A percentile compares a stretch with the other conserved stretches of the same genome.
Conservation (phyloP, 306 rosid genomes). For the Quercus dentata region DNA sequence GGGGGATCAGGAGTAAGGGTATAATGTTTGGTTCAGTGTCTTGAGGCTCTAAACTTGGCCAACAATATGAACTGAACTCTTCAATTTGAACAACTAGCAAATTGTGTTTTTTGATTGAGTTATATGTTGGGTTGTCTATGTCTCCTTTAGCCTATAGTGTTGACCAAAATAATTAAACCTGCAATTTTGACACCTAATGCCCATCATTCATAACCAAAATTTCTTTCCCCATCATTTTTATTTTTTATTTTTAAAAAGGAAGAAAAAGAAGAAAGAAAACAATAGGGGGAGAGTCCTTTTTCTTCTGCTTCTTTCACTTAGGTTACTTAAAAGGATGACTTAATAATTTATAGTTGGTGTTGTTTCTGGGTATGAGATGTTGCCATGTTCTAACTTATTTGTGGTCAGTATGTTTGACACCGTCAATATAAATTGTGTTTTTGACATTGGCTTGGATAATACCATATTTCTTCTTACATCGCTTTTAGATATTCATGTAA, state of each 20-base stretch:
- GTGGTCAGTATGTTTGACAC: too few relatives aligned
- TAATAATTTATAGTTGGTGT: too few relatives aligned
- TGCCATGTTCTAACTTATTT: too few relatives aligned
- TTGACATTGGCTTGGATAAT: too few relatives aligned
- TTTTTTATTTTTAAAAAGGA: too few relatives aligned
- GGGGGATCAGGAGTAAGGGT: not conserved
- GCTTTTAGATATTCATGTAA: too few relatives aligned
- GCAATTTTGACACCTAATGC: not conserved
- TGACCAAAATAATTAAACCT: not conserved
- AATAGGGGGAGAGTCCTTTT: not conserved
- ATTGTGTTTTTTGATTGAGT: not conserved
- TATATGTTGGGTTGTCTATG: not conserved
- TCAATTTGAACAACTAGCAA: not conserved
- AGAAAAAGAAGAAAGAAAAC: not conserved
- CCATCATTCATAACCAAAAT: not conserved
- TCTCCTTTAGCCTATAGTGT: not conserved
- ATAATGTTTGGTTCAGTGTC: not conserved
- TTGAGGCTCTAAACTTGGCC: not conserved
- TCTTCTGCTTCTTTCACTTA: not conserved
- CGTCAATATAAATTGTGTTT: too few relatives aligned
- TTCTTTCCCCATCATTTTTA: not conserved
- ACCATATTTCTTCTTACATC: too few relatives aligned
- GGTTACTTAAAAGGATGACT: too few relatives aligned
- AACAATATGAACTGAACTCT: not conserved
- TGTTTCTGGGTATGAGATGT: too few relatives aligned